Conservation (phyloP, 192 early-diverging fungal genomes). For the Entophlyctis luteolus region DNA sequence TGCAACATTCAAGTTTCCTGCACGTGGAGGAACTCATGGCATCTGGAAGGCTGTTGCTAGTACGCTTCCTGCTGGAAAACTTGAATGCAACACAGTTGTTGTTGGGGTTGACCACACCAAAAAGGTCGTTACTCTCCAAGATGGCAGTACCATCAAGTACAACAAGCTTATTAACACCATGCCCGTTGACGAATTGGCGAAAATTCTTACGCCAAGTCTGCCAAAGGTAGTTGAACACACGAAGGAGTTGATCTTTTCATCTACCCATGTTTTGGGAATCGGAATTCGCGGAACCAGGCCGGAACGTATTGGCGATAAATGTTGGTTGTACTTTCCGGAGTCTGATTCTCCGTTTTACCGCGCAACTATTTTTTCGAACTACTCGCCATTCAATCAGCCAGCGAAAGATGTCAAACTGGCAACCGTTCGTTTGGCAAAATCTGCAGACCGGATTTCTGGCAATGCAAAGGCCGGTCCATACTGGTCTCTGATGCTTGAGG, state of each 20-base stretch:
- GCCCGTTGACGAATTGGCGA: slow-evolving; percentile 21
- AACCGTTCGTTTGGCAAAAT: slow-evolving; percentile 27
- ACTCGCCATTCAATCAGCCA: slow-evolving; percentile 32
- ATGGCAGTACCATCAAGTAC: slow-evolving; percentile 28
- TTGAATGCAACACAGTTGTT: slow-evolving; percentile 21
- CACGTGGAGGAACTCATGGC: slow-evolving; percentile 33
- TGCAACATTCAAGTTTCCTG: slow-evolving; percentile 33
- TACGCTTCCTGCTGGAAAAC: slow-evolving; percentile 16
- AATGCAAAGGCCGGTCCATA: slow-evolving; percentile 27
- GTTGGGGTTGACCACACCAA: slow-evolving; percentile 17
- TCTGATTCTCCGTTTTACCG: slow-evolving; percentile 30
- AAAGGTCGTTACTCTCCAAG: slow-evolving; percentile 14
- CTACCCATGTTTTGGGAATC: slow-evolving; percentile 33
- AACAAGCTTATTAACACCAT: slow-evolving; percentile 29
- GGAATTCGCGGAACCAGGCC: slow-evolving; percentile 32
- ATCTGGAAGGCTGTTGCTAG: slow-evolving; percentile 38
- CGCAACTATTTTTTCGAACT: slow-evolving; percentile 41
- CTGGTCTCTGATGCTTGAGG: slow-evolving; percentile 41
- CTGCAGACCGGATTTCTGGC: not conserved
- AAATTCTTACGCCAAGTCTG: slow-evolving; percentile 10
- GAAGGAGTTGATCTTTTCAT: slow-evolving; percentile 23
- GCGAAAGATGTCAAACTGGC: slow-evolving; percentile 11
- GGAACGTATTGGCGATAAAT: slow-evolving; percentile 31
- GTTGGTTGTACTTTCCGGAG: slow-evolving; percentile 42
- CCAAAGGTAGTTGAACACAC: slow-evolving; percentile 17